These are phyloP conservation scores for Isabelozyma pseudorhagii DNA, from an alignment of 805 yeast genomes.

Conservation along the genomic window DNA sequence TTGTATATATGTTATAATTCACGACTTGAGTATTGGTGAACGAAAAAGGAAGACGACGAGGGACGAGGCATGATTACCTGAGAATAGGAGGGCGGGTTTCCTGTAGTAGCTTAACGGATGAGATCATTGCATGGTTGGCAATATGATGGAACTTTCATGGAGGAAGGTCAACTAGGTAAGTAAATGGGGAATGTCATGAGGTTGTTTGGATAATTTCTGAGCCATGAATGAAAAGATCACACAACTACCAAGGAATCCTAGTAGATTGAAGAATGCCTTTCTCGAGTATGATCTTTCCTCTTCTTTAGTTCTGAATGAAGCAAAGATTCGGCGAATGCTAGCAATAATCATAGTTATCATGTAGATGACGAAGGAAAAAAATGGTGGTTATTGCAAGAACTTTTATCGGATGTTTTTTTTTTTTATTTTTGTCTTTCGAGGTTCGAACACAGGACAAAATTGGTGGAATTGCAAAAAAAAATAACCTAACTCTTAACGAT, in stretches of 20 bases:
- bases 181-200: conserved; percentile 5
- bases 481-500: conserved; percentile 45
- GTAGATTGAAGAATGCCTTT: conserved; percentile 69
- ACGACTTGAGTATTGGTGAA: background rate
- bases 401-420: background rate
- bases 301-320: conserved; percentile 81
- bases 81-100: no score
- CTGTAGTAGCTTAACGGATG: no score
- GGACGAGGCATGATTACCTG: no score
- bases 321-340: conserved; percentile 73
- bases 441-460: background rate
- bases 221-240: conserved; percentile 79
- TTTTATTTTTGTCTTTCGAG: background rate
- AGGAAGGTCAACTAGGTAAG: background rate
- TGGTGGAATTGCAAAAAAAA: conserved; percentile 7
- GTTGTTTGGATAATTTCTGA: conserved; percentile 45
- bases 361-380: background rate
- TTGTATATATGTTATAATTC: background rate
- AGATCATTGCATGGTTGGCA: no score
- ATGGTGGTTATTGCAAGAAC: background rate
- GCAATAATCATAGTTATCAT: conserved; percentile 53
- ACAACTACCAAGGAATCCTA: conserved; percentile 80
- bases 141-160: no score
- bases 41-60: no score
- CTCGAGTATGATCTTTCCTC: conserved; percentile 78